Base-by-base conservation (phyloP, 768 basidiomycete species). In the Clitopilus passeckerianus region DNA sequence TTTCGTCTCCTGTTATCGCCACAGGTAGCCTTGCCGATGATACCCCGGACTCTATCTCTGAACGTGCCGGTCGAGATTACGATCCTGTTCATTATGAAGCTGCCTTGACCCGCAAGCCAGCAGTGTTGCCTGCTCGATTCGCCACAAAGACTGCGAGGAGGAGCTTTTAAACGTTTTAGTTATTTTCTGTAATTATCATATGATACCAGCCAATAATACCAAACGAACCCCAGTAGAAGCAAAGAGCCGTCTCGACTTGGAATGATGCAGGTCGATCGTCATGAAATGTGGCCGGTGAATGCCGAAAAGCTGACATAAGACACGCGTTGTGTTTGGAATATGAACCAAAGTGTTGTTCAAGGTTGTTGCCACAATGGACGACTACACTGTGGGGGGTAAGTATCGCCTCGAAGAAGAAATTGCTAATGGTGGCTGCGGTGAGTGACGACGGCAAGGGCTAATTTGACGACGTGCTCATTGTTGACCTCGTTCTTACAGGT, bases 371-470 rank as follows among this genome's bases (percentile, higher is more conserved):
- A 50, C 46, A 50, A 50, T 50, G 46, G 46, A 50, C 46, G 74
- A 75, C 53, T 68, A 71, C 62, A 80, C 76, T 8, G 87, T 91
- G 65, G 90, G 86, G 57, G 89, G 89, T 50, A 90, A 90, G 67
- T 91, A 91, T 71, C 80, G 84, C 60, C 77, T 91, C 35, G 89
- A 89, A 68, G 86, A 90, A 66, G 89, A 90, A 73, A 87, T 91
- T 64, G 90, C 87, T 15, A 88, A 85, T 63, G 90, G 90, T 22
- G 90, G 90, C 24, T 91, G 90, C 72, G 87, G 87, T 89, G 55
- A 59, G 83, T 75, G n/a, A 18, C n/a, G 33, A 33, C 23, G 10
- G 5, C 33, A 9, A 7, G 27, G 27, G 4, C 7, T 6, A 23
- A 33, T 18, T 6, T 34, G 23, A 10, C 24, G n/a, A 34, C n/a